Evolutionary conservation across 2,329 filamentous ascomycete genomes (phyloP), one percentile per base, ranked within the genome.

Genomic region (Lachnellula cervina): DNA sequence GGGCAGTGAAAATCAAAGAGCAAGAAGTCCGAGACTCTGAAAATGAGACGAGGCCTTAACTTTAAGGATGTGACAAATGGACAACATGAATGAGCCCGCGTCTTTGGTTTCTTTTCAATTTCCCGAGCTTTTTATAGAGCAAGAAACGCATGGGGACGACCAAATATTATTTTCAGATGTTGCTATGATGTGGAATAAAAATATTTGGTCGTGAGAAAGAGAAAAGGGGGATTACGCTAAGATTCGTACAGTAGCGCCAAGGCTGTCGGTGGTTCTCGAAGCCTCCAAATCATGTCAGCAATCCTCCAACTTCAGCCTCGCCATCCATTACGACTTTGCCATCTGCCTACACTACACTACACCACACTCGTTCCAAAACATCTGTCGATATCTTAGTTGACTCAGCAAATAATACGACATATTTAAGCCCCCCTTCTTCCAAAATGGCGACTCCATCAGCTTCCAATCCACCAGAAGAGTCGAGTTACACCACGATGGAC

Each of bases 401-500:
- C 42, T 55, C 42, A 38, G 35, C 52, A 55, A 11, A 40, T 42
- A 48, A 7, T 8, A 13, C 5, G 11, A 47, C 56, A 59, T 59
- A 63, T 57, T 54, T 44, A 35, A 34, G 9, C 37, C 21, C 17
- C 3, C 25, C 40, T 47, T 34, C 19, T 32, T 8, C 58, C 71
- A 73, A 52, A 59, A 85, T 86, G 82, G 74, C 81, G 35, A 79
- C 80, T 59, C 75, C 79, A 64, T 74, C 75, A 35, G 56, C 49
- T 8, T 59, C 65, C 45, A 60, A 65, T 16, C 62, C 74, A 45
- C 55, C 74, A 56, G 70, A 74, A 52, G 75, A 77, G 61, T 79
- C 77, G 48, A 86, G 78, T 70, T 90, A 86, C 76, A 80, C 86
- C 70, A 81, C 80, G 59, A 92, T 92, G 87, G 79, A 87, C 68